Conservation (phyloP, 1,284 basidiomycete species). For the Naganishia cerealis region DNA sequence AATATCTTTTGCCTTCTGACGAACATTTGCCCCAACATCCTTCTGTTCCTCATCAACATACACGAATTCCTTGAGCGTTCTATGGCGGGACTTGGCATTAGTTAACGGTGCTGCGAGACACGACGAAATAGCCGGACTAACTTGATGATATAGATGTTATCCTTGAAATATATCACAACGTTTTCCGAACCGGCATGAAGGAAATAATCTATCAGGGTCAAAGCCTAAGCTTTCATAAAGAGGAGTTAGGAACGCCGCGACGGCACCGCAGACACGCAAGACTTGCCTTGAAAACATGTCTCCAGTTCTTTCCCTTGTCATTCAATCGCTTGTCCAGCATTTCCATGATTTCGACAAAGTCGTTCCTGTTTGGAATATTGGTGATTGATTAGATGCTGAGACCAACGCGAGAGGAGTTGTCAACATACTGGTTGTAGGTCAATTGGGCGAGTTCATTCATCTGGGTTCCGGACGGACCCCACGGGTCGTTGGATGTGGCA, state of each 20-base stretch:
- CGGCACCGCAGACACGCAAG: slow-evolving; percentile 4
- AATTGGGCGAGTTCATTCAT: slow-evolving; percentile 99
- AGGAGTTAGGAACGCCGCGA: slow-evolving; percentile 5
- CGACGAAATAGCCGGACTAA: slow-evolving; percentile 34
- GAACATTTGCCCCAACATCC: slow-evolving; percentile 96
- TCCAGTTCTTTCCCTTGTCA: slow-evolving; percentile 99
- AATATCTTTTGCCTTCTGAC: slow-evolving; percentile 99
- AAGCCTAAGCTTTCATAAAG: slow-evolving; percentile 61
- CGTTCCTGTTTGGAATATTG: slow-evolving; percentile 67
- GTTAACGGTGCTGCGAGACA: not conserved
- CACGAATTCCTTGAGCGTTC: slow-evolving; percentile 96
- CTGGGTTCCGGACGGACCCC: slow-evolving; percentile 96
- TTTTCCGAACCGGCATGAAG: slow-evolving; percentile 97
- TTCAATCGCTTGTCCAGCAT: slow-evolving; percentile 99
- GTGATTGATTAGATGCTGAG: too few species aligned
- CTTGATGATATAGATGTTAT: slow-evolving; percentile 98
- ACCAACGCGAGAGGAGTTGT: not conserved
- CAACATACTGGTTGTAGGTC: slow-evolving; percentile 90
- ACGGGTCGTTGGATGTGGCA: slow-evolving; percentile 99
- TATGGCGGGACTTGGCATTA: slow-evolving; percentile 20
- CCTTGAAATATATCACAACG: slow-evolving; percentile 95
- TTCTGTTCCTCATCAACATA: slow-evolving; percentile 93
- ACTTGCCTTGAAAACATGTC: slow-evolving; percentile 94
- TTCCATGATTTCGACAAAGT: slow-evolving; percentile 99
- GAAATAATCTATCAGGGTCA: slow-evolving; percentile 94